These are phyloP conservation scores for Arthrobotrys sphaeroides DNA, from an alignment of 2,329 filamentous ascomycete genomes.

Conservation along the genomic window DNA sequence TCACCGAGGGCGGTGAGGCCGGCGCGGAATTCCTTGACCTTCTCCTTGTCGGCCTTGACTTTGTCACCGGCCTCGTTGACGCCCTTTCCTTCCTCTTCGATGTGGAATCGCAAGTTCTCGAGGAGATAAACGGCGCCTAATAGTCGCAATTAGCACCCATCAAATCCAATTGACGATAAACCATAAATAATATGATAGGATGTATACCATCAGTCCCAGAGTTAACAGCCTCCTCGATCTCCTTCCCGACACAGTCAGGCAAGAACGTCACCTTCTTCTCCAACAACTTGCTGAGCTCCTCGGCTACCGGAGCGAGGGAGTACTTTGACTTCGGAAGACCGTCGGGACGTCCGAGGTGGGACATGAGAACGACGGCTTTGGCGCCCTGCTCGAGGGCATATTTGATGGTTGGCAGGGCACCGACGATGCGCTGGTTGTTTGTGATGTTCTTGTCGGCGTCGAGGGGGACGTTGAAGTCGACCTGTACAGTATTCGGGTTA, in stretches of 20 bases:
- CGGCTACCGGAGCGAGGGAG: slow-evolving; percentile 89
- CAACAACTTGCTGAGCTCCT: slow-evolving; percentile 90
- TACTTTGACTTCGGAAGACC: slow-evolving; percentile 91
- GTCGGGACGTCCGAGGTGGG: slow-evolving; percentile 94
- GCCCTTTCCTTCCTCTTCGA: slow-evolving; percentile 91
- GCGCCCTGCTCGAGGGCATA: slow-evolving; percentile 88
- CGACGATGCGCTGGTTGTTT: slow-evolving; percentile 98
- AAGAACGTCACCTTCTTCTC: slow-evolving; percentile 86
- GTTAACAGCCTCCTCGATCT: slow-evolving; percentile 89
- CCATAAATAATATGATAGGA: not conserved
- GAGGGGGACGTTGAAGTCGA: slow-evolving; percentile 99
- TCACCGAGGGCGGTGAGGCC: slow-evolving; percentile 93
- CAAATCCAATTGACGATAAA: not conserved
- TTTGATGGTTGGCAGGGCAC: slow-evolving; percentile 94
- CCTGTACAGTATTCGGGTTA: slow-evolving; percentile 62
- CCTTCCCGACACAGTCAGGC: slow-evolving; percentile 86
- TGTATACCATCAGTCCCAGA: slow-evolving; percentile 72
- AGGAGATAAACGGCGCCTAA: slow-evolving; percentile 81
- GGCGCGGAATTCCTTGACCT: slow-evolving; percentile 93
- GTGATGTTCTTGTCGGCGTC: slow-evolving; percentile 80
- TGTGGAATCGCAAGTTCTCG: slow-evolving; percentile 98
- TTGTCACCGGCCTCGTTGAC: slow-evolving; percentile 94
- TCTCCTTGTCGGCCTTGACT: slow-evolving; percentile 93
- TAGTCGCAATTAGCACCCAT: not conserved
- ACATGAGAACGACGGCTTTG: slow-evolving; percentile 96